Percentiles rank a stretch among this genome's conserved stretches.
phyloP scores from a whole-genome alignment of 1,284 basidiomycete genomes.

The Fomitopsis betulina region DNA sequence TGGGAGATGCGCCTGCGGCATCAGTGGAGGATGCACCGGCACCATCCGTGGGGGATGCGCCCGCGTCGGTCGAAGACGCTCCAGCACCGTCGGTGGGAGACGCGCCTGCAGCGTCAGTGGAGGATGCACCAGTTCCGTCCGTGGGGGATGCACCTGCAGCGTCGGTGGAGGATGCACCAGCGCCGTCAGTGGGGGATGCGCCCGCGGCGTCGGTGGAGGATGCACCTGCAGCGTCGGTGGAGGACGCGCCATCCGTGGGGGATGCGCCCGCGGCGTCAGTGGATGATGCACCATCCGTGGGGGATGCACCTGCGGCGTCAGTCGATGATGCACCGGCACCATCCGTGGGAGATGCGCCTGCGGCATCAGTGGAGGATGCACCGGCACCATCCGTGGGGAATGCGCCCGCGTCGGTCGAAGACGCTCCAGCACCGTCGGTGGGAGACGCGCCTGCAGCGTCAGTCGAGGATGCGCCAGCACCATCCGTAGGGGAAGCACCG shows the following conservation, averaged over 20 bases:
- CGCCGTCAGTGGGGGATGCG: not conserved
- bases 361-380: not conserved
- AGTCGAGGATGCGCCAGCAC: not conserved
- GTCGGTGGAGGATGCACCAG: not conserved
- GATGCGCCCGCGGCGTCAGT: not conserved
- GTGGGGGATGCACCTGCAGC: not conserved
- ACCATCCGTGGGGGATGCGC: not conserved
- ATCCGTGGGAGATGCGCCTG: not conserved
- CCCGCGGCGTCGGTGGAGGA: not conserved
- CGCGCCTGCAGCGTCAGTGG: not conserved
- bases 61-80: not conserved
- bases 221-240: not conserved
- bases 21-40: not conserved
- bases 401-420: not conserved
- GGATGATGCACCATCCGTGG: not conserved
- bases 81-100: not conserved
- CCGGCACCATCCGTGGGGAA: not conserved
- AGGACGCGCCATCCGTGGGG: not conserved
- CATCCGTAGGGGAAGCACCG: not conserved
- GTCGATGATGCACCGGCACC: not conserved
- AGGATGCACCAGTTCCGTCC: not conserved
- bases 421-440: not conserved
- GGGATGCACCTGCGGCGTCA: not conserved
- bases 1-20: not conserved
- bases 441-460: not conserved